Evolutionary conservation across 805 yeast species (phyloP).

Genomic region (Ogataea pini): DNA sequence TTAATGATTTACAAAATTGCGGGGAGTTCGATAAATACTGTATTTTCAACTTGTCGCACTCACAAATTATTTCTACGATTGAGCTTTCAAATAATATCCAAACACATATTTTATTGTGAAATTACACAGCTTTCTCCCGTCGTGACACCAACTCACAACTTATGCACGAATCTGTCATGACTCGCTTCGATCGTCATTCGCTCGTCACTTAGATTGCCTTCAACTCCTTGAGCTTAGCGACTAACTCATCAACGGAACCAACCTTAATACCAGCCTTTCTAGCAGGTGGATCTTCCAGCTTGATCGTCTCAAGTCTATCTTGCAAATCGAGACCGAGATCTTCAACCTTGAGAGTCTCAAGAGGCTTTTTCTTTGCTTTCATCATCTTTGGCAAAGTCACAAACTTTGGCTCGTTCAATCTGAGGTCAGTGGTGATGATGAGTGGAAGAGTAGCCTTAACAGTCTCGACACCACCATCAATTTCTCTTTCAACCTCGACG

Average conservation of each 20-base stretch:
- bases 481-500: conserved; percentile 84
- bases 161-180: no score
- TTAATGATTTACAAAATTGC: conserved; percentile 3
- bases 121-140: no score
- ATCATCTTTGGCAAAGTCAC: conserved; percentile 95
- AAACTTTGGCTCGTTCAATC: conserved; percentile 93
- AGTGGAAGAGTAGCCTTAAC: conserved; percentile 77
- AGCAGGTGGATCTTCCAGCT: conserved; percentile 82
- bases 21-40: background rate
- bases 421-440: conserved; percentile 87
- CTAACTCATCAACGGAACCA: conserved; percentile 75
- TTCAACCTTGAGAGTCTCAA: conserved; percentile 61
- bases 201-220: conserved; percentile 57
- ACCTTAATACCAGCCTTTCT: conserved; percentile 85
- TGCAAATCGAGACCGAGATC: conserved; percentile 71
- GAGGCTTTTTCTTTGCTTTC: conserved; percentile 98
- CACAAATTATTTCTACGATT: background rate
- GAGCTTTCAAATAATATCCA: background rate
- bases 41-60: background rate
- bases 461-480: conserved; percentile 93
- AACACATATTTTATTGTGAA: background rate
- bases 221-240: conserved; percentile 72
- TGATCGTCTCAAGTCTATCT: conserved; percentile 64
- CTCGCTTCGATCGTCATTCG: no score
- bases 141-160: no score